Evolutionary conservation across 305 asterid species (phyloP).

Genomic region (Plantago lanceolata): DNA sequence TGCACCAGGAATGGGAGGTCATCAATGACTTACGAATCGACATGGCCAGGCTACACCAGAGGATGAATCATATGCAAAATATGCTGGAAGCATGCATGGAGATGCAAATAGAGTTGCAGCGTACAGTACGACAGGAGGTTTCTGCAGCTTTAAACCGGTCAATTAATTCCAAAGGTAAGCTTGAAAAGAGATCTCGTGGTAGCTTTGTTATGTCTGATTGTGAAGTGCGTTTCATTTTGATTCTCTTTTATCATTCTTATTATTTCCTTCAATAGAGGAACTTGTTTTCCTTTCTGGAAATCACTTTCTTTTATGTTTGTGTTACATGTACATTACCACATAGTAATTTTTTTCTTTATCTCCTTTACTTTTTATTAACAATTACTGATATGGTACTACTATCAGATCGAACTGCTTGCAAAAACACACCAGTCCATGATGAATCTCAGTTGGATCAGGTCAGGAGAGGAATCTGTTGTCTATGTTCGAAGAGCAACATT

Average conservation of each 20-base stretch:
- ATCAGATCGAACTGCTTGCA: slow-evolving; percentile 35
- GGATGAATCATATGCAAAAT: slow-evolving; percentile 73
- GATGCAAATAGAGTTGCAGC: slow-evolving; percentile 83
- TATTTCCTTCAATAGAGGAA: not conserved
- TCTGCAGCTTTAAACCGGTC: slow-evolving; percentile 75
- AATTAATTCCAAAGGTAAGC: slow-evolving; percentile 43
- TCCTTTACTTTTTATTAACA: not conserved
- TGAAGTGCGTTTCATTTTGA: not conserved
- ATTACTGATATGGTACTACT: not conserved
- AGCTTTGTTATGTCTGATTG: not conserved
- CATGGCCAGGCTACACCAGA: slow-evolving; percentile 72
- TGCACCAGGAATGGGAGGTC: slow-evolving; percentile 66
- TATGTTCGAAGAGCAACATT: slow-evolving; percentile 49
- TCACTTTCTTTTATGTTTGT: not conserved
- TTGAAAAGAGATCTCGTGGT: not conserved
- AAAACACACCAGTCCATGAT: slow-evolving; percentile 29
- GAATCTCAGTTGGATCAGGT: slow-evolving; percentile 57
- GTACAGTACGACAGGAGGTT: slow-evolving; percentile 69
- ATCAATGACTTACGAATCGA: slow-evolving; percentile 66
- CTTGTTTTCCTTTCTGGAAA: not conserved
- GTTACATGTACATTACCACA: not conserved
- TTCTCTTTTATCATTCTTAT: not conserved
- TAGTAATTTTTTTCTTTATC: not conserved
- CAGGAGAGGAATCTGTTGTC: slow-evolving; percentile 74
- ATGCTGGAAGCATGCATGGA: slow-evolving; percentile 91